Base-by-base conservation (phyloP, 73 alveolate species). In the Paramecium octaurelia region DNA sequence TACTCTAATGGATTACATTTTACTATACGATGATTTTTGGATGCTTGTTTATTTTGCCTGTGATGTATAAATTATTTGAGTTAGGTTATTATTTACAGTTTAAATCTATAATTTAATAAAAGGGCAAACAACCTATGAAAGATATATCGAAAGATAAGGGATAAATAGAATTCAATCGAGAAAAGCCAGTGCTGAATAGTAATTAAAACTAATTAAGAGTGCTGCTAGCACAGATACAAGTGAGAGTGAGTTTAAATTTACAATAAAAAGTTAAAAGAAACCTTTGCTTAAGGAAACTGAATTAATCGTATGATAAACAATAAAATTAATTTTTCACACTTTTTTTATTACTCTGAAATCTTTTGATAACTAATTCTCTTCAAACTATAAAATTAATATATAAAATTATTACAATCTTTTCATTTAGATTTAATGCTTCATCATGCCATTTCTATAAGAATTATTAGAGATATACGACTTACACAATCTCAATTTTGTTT, bases 221-320 rank as follows among this genome's bases (percentile, higher is more conserved):
- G 59, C 29, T 20, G 31, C 36, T 9, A 80, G 88, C 20, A 18
- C 91, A 24, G 75, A 40, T 44, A 43, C 91, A 42, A 43, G 18
- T 10, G 88, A 12, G 3, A 35, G 8, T 4, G 48, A 75, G 40
- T 36, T 44, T 31, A 75, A 34, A 75, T 75, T 44, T 36, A 40
- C 42, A 36, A 44, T 31, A 75, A 21, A 75, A 36, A 36, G n/a
- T 40, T 36, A 75, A 36, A 34, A 75, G 46, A 29, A 71, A 71
- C 90, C 90, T 35, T 77, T 77, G 48, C 34, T 77, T 38, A 77
- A 77, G 40, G 90, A 77, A 77, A 38, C 68, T 42, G 90, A 80
- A 48, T 48, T 73, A 36, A 73, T 80, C 4, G 48, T 34, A n/a
- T 44, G 43, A 80, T 80, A 80, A 9, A 6, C n/a, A 44, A 44